Base-by-base conservation (phyloP, 108 stramenopile genomes). In the Cyclotella choctawhatcheeana region DNA sequence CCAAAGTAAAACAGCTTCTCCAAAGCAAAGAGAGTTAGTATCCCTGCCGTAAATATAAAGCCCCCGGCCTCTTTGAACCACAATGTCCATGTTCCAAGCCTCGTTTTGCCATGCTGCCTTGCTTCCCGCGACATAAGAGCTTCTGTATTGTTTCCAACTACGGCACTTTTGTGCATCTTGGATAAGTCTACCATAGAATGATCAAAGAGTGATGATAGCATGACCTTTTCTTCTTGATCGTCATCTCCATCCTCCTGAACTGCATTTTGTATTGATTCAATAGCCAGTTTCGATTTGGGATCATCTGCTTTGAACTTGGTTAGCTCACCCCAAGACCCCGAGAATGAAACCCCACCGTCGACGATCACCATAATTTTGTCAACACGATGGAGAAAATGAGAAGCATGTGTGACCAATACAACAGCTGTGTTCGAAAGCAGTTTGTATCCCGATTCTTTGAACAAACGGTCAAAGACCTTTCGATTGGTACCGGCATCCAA, bases 361-460 rank as follows among this genome's bases (percentile, higher is more conserved):
- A 86, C 86, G 18, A 96, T 68, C 2, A 96, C 59, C 48, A 95
- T 52, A 17, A 97, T 82, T 53, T 78, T 33, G 73, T 96, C 85
- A 5, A 92, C 92, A 16, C 79, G 74, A 45, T 75, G 79, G 17
- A 96, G 68, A 67, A 95, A 91, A 62, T 96, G 93, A 16, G 91
- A 73, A 6, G 94, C 92, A 75, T 97, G 95, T 1, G 97, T 98
- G 13, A 96, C 96, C 44, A 98, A 74, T 21, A 96, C 72, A 24
- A 91, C 81, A 0, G 91, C 94, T 20, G 86, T 69, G 2, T 84
- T 69, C 18, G 64, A 35, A 7, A 92, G 69, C 29, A 93, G 47
- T 27, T 73, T 67, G 21, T 78, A 65, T 16, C 66, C 67, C 6
- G 44, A 22, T 27, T 22, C 63, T 22, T 85, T 67, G 43, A 91